A percentile compares a stretch with the other conserved stretches of the same genome.
Evolutionary conservation across 768 basidiomycete species (phyloP).

Genomic region (Rhizopogon sp.): DNA sequence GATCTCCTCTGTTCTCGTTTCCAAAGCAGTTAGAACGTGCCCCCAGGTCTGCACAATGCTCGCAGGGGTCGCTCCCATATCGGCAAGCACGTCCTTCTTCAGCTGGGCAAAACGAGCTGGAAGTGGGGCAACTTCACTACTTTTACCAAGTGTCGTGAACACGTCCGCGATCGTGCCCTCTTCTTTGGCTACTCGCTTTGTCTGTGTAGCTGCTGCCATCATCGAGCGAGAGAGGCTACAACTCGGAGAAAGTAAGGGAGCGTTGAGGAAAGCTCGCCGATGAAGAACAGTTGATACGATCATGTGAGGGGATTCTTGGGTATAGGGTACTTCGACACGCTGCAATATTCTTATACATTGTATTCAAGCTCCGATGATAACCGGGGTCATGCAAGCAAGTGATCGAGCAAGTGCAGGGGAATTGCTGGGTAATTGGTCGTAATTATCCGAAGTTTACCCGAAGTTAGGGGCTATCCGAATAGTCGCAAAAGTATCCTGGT

Average conservation of each 20-base stretch:
- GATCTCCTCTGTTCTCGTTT: conserved; percentile 43
- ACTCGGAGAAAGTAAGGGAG: background rate
- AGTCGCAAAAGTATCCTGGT: too few species aligned
- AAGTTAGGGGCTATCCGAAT: too few species aligned
- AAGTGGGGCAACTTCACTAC: conserved; percentile 33
- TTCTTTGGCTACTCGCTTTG: conserved; percentile 10
- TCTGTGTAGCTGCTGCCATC: background rate
- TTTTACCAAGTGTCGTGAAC: conserved; percentile 39
- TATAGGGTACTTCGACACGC: too few species aligned
- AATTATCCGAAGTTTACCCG: too few species aligned
- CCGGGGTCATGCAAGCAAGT: too few species aligned
- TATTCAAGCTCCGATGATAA: too few species aligned
- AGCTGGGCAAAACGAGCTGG: conserved; percentile 55
- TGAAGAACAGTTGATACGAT: background rate
- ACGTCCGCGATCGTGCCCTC: conserved; percentile 42
- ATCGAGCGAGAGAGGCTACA: background rate
- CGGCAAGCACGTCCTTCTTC: conserved; percentile 50
- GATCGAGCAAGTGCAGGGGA: too few species aligned
- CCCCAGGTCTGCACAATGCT: conserved; percentile 47
- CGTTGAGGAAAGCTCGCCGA: background rate
- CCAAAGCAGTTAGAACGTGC: conserved; percentile 46
- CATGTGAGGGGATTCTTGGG: background rate
- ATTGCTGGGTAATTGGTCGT: too few species aligned
- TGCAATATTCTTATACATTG: too few species aligned
- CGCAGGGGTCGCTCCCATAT: conserved; percentile 17